Conservation (phyloP, 2,329 filamentous ascomycete species). For the Lachnellula cervina region DNA sequence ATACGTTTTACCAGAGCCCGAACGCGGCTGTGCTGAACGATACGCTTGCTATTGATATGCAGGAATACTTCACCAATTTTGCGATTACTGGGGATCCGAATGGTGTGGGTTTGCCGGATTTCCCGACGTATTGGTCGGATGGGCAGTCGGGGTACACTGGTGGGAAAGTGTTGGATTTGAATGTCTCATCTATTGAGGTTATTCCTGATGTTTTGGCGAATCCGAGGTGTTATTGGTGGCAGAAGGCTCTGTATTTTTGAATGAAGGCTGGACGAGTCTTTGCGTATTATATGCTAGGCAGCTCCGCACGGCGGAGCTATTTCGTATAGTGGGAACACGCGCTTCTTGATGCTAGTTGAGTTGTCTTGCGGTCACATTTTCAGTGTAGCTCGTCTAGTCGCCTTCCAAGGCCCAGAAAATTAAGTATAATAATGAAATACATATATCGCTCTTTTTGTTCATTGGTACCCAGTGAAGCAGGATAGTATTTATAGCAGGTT, state of each 20-base stretch:
- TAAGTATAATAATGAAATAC: no score
- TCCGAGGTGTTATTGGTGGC: slow-evolving; percentile 33
- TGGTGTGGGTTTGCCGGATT: slow-evolving; percentile 14
- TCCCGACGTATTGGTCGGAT: slow-evolving; percentile 13
- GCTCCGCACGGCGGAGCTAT: no score
- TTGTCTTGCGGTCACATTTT: no score
- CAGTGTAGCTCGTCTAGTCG: no score
- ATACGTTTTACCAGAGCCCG: slow-evolving; percentile 45
- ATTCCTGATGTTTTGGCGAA: slow-evolving; percentile 24
- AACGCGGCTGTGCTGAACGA: slow-evolving; percentile 14
- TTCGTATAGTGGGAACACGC: no score
- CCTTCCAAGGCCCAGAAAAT: no score
- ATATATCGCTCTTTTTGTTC: no score
- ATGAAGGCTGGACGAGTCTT: background rate
- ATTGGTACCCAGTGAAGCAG: no score
- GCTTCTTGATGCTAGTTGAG: no score
- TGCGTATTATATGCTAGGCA: background rate
- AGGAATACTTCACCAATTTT: slow-evolving; percentile 35
- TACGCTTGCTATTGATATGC: slow-evolving; percentile 31
- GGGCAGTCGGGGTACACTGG: background rate
- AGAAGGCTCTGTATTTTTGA: slow-evolving; percentile 21
- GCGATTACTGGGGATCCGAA: slow-evolving; percentile 31
- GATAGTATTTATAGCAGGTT: no score
- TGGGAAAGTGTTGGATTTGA: slow-evolving; percentile 5
- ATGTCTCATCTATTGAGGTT: slow-evolving; percentile 1